Evolutionary conservation across 768 basidiomycete genomes (phyloP).

Genomic region (Serendipita vermifera): DNA sequence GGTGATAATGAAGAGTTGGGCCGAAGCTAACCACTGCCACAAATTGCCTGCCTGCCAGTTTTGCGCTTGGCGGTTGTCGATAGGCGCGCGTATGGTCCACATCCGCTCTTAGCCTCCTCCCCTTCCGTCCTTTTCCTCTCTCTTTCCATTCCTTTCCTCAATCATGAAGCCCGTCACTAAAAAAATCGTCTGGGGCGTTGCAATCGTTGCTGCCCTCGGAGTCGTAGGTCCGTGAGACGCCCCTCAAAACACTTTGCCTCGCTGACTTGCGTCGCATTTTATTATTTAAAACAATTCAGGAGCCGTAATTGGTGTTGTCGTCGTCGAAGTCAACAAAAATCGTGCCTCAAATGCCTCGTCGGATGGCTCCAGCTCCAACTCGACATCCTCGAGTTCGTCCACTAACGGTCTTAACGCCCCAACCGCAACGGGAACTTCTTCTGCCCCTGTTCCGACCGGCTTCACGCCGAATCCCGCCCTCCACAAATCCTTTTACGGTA

Average conservation of each 20-base stretch:
- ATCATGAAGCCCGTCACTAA: constrained; percentile 8
- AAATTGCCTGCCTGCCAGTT: no score
- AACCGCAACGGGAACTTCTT: neutral
- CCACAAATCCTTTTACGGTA: constrained; percentile 4
- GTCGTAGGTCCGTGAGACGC: neutral
- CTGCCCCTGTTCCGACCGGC: neutral
- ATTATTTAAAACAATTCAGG: neutral
- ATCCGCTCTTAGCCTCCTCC: no score
- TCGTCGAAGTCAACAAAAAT: constrained; percentile 7
- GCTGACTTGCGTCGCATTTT: neutral
- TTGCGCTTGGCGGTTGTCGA: no score
- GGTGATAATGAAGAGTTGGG: no score
- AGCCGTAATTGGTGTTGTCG: constrained; percentile 3
- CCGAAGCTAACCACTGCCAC: no score
- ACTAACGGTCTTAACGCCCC: neutral
- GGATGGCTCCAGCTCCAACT: neutral
- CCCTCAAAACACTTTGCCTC: neutral
- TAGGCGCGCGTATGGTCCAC: no score
- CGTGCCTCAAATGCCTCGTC: neutral
- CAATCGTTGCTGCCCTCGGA: neutral
- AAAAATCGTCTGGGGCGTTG: neutral
- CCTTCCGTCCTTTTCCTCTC: neutral
- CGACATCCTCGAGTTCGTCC: neutral
- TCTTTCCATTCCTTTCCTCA: neutral
- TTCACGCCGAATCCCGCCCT: neutral